phyloP scores from a whole-genome alignment of 2,329 filamentous ascomycete genomes.

The Phialophora chinensis region DNA sequence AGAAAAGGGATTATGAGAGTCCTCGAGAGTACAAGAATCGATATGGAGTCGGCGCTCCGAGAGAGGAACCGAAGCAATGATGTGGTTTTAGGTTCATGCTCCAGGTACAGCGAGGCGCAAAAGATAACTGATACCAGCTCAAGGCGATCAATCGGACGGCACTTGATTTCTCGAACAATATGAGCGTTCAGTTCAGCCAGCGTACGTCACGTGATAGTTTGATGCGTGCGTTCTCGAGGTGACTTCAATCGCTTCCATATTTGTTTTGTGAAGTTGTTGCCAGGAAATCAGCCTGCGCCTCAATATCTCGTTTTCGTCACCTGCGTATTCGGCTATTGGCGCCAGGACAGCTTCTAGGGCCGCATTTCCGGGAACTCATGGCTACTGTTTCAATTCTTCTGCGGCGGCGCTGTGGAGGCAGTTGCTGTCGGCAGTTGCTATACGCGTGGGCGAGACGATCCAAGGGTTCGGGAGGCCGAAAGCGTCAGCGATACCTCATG shows the following conservation, averaged over 20 bases:
- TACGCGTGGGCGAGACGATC: not conserved
- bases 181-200: not conserved
- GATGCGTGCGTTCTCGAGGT: not conserved
- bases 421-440: constrained; percentile 1
- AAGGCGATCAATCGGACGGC: not conserved
- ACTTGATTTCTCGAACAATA: not conserved
- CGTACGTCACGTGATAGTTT: not conserved
- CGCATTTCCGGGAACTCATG: not conserved
- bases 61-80: constrained; percentile 28
- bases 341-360: constrained; percentile 4
- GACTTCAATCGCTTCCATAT: not conserved
- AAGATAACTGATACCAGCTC: not conserved
- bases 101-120: constrained; percentile 9
- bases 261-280: not conserved
- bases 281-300: not conserved
- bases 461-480: not conserved
- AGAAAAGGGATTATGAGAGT: constrained; percentile 71
- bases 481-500: not conserved
- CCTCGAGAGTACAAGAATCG: constrained; percentile 84
- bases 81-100: not conserved
- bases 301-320: not conserved
- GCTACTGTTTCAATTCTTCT: not conserved
- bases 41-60: constrained; percentile 26
- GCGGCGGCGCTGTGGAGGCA: not conserved
- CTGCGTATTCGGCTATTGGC: constrained; percentile 2